These are phyloP conservation scores for Aspergillus luchuensis DNA, from an alignment of 2,329 filamentous ascomycete species.

Conservation along the genomic window DNA sequence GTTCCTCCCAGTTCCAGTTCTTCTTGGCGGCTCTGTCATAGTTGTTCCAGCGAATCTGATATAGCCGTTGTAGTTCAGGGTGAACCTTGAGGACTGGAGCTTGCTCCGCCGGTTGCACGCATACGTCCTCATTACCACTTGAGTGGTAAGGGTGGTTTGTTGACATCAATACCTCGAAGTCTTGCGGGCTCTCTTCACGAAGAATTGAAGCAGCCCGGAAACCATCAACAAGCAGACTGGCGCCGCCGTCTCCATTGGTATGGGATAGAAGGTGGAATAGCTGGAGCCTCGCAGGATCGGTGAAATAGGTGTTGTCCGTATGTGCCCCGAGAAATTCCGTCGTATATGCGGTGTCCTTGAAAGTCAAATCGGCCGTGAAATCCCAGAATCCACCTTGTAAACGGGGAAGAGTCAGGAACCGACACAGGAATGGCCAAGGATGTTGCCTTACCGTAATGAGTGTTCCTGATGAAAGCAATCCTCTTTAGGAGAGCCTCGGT, in stretches of 20 bases:
- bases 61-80: constrained; percentile 46
- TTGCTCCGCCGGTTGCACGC: constrained; percentile 69
- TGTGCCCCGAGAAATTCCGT: constrained; percentile 79
- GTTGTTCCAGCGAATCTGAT: constrained; percentile 88
- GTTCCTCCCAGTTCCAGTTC: constrained; percentile 51
- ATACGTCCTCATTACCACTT: constrained; percentile 81
- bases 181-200: constrained; percentile 52
- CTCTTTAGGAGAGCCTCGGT: constrained; percentile 75
- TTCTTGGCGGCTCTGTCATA: constrained; percentile 76
- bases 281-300: constrained; percentile 85
- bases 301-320: constrained; percentile 96
- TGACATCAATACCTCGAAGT: constrained; percentile 60
- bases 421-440: neutral
- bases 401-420: constrained; percentile 4
- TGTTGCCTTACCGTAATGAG: constrained; percentile 77
- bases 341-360: constrained; percentile 90
- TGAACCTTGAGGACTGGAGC: constrained; percentile 73
- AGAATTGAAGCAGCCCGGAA: constrained; percentile 71
- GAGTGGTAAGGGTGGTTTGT: constrained; percentile 74
- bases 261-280: constrained; percentile 90
- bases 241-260: constrained; percentile 65
- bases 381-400: constrained; percentile 70
- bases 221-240: constrained; percentile 82
- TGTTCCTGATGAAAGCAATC: constrained; percentile 84
- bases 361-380: constrained; percentile 84